phyloP scores from a whole-genome alignment of 768 basidiomycete species.

The Leucocoprinus sp. region DNA sequence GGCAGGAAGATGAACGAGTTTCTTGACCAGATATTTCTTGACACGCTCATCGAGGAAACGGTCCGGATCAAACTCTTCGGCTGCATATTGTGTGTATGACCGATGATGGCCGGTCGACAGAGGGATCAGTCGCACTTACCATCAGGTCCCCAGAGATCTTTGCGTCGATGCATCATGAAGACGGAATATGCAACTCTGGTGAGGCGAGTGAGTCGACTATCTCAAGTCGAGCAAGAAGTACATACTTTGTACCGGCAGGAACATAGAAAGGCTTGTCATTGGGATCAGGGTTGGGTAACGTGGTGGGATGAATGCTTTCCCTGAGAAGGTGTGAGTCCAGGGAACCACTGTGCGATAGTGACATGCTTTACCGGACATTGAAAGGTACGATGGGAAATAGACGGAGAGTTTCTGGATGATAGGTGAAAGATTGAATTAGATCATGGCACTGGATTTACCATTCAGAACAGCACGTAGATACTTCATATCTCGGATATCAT shows the following conservation, averaged over 20 bases:
- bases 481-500: conserved; percentile 49
- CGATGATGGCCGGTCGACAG: no score
- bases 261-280: conserved; percentile 44
- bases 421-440: no score
- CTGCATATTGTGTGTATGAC: conserved; percentile 23
- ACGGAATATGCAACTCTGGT: conserved; percentile 44
- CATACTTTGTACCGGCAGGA: conserved; percentile 39
- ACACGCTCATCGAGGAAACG: conserved; percentile 61
- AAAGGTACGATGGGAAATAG: conserved; percentile 53
- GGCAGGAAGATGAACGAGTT: conserved; percentile 67
- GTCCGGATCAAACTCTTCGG: conserved; percentile 63
- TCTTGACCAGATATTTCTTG: conserved; percentile 51
- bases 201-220: not conserved
- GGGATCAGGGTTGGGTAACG: conserved; percentile 38
- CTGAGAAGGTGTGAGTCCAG: conserved; percentile 19
- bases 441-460: conserved; percentile 25
- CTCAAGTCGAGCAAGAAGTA: not conserved
- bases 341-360: not conserved
- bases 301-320: conserved; percentile 38
- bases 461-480: conserved; percentile 60
- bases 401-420: conserved; percentile 38
- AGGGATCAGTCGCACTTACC: conserved; percentile 25
- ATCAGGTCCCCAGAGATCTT: conserved; percentile 66
- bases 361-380: conserved; percentile 32
- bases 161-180: conserved; percentile 57